Percentiles rank a stretch among this genome's conserved stretches.
phyloP scores from a whole-genome alignment of 306 rosid genomes.

The Phaseolus lunatus region DNA sequence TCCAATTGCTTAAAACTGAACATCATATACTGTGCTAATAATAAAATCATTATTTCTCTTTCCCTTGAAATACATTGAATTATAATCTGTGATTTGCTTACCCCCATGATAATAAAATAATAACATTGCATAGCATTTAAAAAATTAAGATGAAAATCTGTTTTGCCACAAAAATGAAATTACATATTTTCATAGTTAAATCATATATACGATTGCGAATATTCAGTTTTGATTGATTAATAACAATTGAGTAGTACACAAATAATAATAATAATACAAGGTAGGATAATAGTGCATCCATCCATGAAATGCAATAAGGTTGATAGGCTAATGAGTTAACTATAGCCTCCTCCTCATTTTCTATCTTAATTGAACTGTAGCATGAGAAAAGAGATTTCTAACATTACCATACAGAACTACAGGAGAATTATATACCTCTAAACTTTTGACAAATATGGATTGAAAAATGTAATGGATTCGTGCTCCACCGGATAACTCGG shows the following conservation, averaged over 20 bases:
- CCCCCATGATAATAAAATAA: not conserved
- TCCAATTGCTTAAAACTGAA: not conserved
- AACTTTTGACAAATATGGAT: slow-evolving; percentile 88
- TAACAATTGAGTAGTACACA: not conserved
- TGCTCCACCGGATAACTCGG: slow-evolving; percentile 95
- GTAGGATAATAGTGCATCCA: not conserved
- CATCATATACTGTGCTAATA: not conserved
- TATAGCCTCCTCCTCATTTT: not conserved
- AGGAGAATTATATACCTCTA: slow-evolving; percentile 71
- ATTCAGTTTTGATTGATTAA: not conserved
- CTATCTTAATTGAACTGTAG: slow-evolving; percentile 22
- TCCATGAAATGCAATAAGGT: slow-evolving; percentile 6
- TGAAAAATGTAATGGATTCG: slow-evolving; percentile 96
- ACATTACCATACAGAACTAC: not conserved
- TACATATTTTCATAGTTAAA: slow-evolving; percentile 7
- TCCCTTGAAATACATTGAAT: slow-evolving; percentile 1
- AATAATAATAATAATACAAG: not conserved
- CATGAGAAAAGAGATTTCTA: not conserved
- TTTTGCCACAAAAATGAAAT: not conserved
- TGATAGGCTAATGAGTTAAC: not conserved
- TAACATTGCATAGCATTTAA: not conserved
- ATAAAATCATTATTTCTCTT: not conserved
- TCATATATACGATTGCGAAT: not conserved
- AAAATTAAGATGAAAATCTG: not conserved
- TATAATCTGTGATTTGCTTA: not conserved